Base-by-base conservation (phyloP, 805 yeast species). In the Candida wancherniae region DNA sequence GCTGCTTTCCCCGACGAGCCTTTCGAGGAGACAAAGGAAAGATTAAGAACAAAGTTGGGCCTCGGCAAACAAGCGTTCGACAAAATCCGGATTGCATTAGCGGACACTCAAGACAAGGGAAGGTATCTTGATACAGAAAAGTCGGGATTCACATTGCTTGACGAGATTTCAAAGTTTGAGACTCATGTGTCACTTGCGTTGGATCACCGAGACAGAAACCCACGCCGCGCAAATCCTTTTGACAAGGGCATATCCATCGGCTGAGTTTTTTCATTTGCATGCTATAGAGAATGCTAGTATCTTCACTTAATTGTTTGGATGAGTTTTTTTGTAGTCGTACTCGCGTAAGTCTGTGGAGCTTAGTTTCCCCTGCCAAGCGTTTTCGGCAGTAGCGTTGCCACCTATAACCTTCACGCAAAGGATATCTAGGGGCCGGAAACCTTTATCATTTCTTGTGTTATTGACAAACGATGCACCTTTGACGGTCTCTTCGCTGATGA, bases 201-300 rank as follows among this genome's bases (percentile, higher is more conserved):
- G 51, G 96, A 92, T 51, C 95, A 85, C 49, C 87, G 92, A 1
- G 96, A 86, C 52, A 73, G 92, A 49, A 64, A 77, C 24, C 71
- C 78, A n/a, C 58, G 55, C 28, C 58, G 62, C 16, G 49, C 50
- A 28, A 52, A 44, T 29, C 57, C 53, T 13, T 54, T 53, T 31
- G 71, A 66, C 30, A 64, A 61, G 44, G 71, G 71, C 12, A 65
- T 66, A 28, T 63, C 68, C 12, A 65, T 66, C 22, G 60, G 55
- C 33, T 62, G 33, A 30, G 9, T 9, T 18, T 12, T 4, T 18
- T n/a, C 10, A n/a, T n/a, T n/a, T n/a, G n/a, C n/a, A n/a, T n/a
- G n/a, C n/a, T n/a, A n/a, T n/a, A n/a, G n/a, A n/a, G n/a, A n/a
- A n/a, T n/a, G n/a, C n/a, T n/a, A n/a, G n/a, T n/a, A n/a, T n/a